Evolutionary conservation across 352 stramenopile species (phyloP).

Genomic region (Phytopythium oedochilum): DNA sequence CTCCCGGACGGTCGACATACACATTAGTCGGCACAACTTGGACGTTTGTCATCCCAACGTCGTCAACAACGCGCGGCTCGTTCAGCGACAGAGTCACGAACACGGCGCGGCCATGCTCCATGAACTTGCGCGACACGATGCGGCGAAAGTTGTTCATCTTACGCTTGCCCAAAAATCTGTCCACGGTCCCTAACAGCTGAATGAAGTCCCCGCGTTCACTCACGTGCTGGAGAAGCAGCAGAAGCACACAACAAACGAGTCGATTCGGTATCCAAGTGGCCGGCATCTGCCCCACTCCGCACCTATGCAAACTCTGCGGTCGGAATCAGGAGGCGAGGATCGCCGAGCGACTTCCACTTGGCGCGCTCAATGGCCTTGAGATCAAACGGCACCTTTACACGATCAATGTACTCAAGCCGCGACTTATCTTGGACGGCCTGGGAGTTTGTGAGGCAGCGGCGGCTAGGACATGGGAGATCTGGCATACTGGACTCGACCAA

Average conservation of each 20-base stretch:
- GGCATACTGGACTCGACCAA: neutral
- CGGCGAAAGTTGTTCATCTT: neutral
- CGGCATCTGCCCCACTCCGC: neutral
- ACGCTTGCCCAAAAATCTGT: neutral
- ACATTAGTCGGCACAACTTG: neutral
- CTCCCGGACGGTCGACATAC: neutral
- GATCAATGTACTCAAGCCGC: neutral
- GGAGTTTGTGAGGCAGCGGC: neutral
- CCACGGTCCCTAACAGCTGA: neutral
- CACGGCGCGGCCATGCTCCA: neutral
- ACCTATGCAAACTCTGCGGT: neutral
- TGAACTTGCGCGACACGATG: slow-evolving; percentile 1
- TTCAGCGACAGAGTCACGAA: neutral
- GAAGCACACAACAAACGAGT: neutral
- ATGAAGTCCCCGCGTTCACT: neutral
- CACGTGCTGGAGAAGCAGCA: neutral
- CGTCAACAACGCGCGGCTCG: neutral
- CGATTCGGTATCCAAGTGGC: neutral
- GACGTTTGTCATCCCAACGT: neutral
- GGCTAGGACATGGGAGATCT: neutral
- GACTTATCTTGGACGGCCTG: neutral
- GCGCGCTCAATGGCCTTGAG: neutral
- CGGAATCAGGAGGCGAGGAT: neutral
- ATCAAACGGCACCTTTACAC: neutral
- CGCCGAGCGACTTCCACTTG: neutral